Conservation (phyloP, 2,329 filamentous ascomycete genomes). For the Penicillium sp. region DNA sequence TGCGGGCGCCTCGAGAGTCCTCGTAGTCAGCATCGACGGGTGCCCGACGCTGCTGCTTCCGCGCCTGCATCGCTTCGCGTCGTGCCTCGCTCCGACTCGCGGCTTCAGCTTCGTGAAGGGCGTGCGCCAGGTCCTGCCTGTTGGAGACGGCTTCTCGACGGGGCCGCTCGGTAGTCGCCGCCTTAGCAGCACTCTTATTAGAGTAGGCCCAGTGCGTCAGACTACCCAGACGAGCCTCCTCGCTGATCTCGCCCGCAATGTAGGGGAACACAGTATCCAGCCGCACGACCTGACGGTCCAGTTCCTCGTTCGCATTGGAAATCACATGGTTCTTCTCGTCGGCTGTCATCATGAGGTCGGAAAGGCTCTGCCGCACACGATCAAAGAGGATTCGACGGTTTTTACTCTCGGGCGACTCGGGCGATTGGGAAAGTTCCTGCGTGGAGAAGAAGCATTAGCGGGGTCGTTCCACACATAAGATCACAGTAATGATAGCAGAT, state of each 20-base stretch:
- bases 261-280: conserved; percentile 85
- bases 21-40: conserved; percentile 78
- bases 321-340: conserved; percentile 99
- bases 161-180: conserved; percentile 63
- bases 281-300: conserved; percentile 78
- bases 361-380: conserved; percentile 72
- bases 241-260: conserved; percentile 84
- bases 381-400: conserved; percentile 67
- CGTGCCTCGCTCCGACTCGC: conserved; percentile 79
- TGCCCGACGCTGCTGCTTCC: conserved; percentile 70
- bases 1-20: conserved; percentile 54
- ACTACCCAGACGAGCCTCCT: conserved; percentile 91
- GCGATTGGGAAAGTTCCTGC: conserved; percentile 30
- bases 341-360: conserved; percentile 81
- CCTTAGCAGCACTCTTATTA: conserved; percentile 64
- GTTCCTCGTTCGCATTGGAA: conserved; percentile 83
- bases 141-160: conserved; percentile 74
- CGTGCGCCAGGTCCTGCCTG: conserved; percentile 62
- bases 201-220: conserved; percentile 93
- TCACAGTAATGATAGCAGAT: not conserved
- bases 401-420: conserved; percentile 38
- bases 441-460: conserved; percentile 1
- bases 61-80: conserved; percentile 75
- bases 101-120: conserved; percentile 76
- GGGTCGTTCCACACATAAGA: not conserved